A percentile compares a stretch with the other conserved stretches of the same genome.
These are phyloP conservation scores for Aspergillus heteromorphus DNA, from an alignment of 495 filamentous ascomycete species.

Conservation along the genomic window DNA sequence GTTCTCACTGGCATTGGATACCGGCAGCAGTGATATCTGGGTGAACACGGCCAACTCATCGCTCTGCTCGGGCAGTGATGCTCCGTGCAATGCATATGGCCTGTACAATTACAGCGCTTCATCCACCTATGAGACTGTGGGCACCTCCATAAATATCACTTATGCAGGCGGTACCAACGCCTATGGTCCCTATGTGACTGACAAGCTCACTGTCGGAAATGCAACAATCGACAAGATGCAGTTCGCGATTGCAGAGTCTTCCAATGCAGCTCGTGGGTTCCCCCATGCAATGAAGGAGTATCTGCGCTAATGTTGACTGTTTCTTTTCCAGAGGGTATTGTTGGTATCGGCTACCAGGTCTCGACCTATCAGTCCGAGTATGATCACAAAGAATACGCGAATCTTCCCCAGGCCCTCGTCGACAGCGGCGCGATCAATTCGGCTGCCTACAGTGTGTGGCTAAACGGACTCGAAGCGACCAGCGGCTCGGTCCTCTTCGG, in stretches of 20 bases:
- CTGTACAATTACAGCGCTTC: constrained; percentile 59
- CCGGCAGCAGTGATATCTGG: constrained; percentile 81
- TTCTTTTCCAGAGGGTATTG: constrained; percentile 55
- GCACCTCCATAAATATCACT: constrained; percentile 66
- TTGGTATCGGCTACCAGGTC: constrained; percentile 71
- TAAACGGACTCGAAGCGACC: constrained; percentile 68
- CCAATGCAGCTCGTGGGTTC: constrained; percentile 40
- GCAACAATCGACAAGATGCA: constrained; percentile 55
- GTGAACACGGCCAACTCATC: constrained; percentile 19
- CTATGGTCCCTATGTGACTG: constrained; percentile 69
- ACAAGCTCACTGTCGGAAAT: constrained; percentile 61
- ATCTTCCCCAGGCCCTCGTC: constrained; percentile 69
- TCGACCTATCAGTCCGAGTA: constrained; percentile 43
- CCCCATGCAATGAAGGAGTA: neutral
- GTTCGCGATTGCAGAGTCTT: constrained; percentile 69
- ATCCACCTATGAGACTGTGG: constrained; percentile 61
- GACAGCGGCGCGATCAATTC: constrained; percentile 61
- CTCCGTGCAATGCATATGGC: constrained; percentile 43
- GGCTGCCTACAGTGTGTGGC: constrained; percentile 78
- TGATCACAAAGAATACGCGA: constrained; percentile 41
- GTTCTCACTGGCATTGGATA: constrained; percentile 61
- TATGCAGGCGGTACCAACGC: constrained; percentile 74
- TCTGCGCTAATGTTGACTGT: neutral
- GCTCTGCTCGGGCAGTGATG: constrained; percentile 17
- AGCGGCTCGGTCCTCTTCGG: constrained; percentile 84